Evolutionary conservation across 805 yeast species (phyloP).

Genomic region (Myxozyma vanderwaltii): DNA sequence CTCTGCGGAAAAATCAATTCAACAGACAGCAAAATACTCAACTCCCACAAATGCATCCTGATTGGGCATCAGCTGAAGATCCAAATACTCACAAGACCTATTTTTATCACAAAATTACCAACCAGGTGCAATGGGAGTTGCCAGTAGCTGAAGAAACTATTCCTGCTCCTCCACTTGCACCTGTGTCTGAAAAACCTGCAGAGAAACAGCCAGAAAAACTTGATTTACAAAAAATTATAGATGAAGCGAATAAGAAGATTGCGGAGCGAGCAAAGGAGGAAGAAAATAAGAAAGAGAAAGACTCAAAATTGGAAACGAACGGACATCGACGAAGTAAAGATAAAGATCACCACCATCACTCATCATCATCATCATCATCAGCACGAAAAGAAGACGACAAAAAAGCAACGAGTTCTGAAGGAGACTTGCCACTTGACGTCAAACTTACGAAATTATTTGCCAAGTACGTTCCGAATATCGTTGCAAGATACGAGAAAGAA

Average conservation of each 20-base stretch:
- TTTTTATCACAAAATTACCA: constrained; percentile 56
- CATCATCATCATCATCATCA: too few relatives aligned
- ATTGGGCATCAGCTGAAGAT: constrained; percentile 66
- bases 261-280: constrained; percentile 45
- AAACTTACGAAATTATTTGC: constrained; percentile 53
- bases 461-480: constrained; percentile 71
- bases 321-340: constrained; percentile 13
- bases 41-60: constrained; percentile 45
- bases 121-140: constrained; percentile 60
- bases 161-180: constrained; percentile 40
- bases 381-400: constrained; percentile 32
- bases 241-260: constrained; percentile 42
- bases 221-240: constrained; percentile 46
- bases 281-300: constrained; percentile 25
- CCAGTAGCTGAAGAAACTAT: constrained; percentile 47
- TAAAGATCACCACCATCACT: constrained; percentile 4
- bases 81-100: constrained; percentile 48
- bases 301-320: constrained; percentile 2
- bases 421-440: constrained; percentile 4
- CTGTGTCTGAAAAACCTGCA: constrained; percentile 29
- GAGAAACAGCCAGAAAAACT: constrained; percentile 33
- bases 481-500: constrained; percentile 59
- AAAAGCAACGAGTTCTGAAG: background rate
- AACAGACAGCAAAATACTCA: constrained; percentile 41
- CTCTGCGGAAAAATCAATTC: constrained; percentile 3